These are phyloP conservation scores for Chamaecyparis obtusa DNA, from an alignment of 75 land plant species.

Conservation along the genomic window DNA sequence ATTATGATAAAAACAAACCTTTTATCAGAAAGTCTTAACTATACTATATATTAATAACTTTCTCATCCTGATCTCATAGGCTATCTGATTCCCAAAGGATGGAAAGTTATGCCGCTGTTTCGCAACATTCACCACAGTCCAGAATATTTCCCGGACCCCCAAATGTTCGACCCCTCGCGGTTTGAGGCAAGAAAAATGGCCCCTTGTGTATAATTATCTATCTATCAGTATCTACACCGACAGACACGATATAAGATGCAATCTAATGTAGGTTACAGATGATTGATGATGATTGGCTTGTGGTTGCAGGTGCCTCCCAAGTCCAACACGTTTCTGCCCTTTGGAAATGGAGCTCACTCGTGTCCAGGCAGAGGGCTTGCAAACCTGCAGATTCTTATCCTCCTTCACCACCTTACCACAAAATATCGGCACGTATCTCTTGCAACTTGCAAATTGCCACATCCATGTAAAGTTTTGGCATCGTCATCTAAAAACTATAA, in stretches of 20 bases:
- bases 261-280: too few relatives aligned
- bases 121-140: conserved; percentile 85
- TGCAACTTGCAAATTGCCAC: too few relatives aligned
- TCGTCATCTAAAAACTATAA: too few relatives aligned
- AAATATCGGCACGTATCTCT: conserved; percentile 35
- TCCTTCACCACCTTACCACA: conserved; percentile 64
- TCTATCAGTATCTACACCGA: too few relatives aligned
- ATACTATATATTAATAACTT: neutral
- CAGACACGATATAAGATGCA: too few relatives aligned
- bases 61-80: conserved; percentile 26
- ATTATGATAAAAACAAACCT: too few relatives aligned
- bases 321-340: conserved; percentile 64
- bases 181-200: conserved; percentile 58
- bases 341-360: conserved; percentile 65
- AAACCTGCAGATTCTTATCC: conserved; percentile 52
- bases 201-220: too few relatives aligned
- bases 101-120: conserved; percentile 92
- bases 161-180: conserved; percentile 84
- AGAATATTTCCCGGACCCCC: conserved; percentile 64
- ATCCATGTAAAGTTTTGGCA: too few relatives aligned
- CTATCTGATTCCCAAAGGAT: conserved; percentile 89
- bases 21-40: too few relatives aligned
- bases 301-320: conserved; percentile 46
- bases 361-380: conserved; percentile 78
- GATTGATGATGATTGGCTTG: neutral